Evolutionary conservation across 2,329 filamentous ascomycete genomes (phyloP).

Genomic region (Calonectria fujianensis): DNA sequence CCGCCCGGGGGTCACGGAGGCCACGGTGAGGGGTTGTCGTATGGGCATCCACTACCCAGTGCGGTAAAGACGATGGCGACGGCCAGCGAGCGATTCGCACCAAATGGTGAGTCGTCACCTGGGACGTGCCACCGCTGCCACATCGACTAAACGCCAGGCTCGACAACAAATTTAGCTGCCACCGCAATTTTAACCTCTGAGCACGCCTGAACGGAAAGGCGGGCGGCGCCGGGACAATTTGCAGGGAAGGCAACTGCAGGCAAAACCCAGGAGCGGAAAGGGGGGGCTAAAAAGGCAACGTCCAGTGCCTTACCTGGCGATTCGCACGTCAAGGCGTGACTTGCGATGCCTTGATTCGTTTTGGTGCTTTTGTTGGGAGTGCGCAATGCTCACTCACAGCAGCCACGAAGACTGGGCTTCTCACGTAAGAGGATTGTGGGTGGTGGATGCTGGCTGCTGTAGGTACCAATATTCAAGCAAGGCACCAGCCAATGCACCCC

Average conservation of each 20-base stretch:
- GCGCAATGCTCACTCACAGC: conserved; percentile 27
- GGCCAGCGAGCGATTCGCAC: conserved; percentile 22
- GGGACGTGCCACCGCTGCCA: conserved; percentile 47
- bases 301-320: conserved; percentile 8
- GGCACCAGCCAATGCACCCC: conserved; percentile 21
- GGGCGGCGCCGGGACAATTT: conserved; percentile 36
- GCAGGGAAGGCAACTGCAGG: conserved; percentile 34
- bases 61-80: conserved; percentile 33
- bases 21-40: conserved; percentile 39
- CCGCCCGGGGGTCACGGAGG: conserved; percentile 30
- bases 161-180: conserved; percentile 50
- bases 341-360: conserved; percentile 9
- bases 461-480: conserved; percentile 29
- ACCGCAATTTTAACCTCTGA: conserved; percentile 52
- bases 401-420: conserved; percentile 32
- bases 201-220: conserved; percentile 40
- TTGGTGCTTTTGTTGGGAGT: conserved; percentile 21
- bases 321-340: conserved; percentile 8
- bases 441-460: conserved; percentile 36
- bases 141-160: conserved; percentile 39
- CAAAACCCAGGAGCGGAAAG: conserved; percentile 37
- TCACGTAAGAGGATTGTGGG: conserved; percentile 50
- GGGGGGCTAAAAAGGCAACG: conserved; percentile 34
- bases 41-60: conserved; percentile 40
- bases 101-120: conserved; percentile 45